Base-by-base conservation (phyloP, 495 filamentous ascomycete species). In the Lepraria neglecta region DNA sequence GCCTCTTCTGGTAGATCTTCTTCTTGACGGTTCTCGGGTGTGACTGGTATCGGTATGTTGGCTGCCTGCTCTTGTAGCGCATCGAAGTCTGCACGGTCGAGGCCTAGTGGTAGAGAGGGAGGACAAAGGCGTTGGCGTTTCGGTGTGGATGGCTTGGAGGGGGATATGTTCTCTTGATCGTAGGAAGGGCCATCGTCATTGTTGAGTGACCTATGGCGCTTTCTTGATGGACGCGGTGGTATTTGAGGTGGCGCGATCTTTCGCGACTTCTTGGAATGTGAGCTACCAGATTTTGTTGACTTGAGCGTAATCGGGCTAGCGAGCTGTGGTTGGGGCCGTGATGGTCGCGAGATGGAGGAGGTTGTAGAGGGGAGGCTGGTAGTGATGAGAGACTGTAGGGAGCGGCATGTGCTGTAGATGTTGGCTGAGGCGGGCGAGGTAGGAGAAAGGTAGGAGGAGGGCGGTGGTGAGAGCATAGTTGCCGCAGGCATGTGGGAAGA, bases 401-500 rank as follows among this genome's bases (percentile, higher is more conserved):
- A 82, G 71, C 85, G 86, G 71, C 86, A 90, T 58, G 86, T 85
- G 46, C 78, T 80, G 65, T 85, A 78, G 58, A 89, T 80, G 71
- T 84, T 82, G 65, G 76, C 75, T 64, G 81, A 78, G 54, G 80
- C 68, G 35, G 80, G 76, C 48, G 69, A 75, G 59, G 75, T 75
- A 7, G 84, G 80, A 44, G 84, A 81, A 46, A 84, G 84, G 58
- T 85, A 87, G 38, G 84, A 76, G 46, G 84, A 82, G 28, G 84
- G 81, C 47, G 80, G 81, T 65, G 82, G 80, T 68, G 83, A 84
- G 65, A 84, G 82, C 10, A 81, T 76, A 57, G 81, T 71, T 72
- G 71, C 71, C 67, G 71, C 64, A 40, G 48, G 61, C 44, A 65
- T 63, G 79, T 84, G 62, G 74, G 77, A 64, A 75, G 77, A 52